Evolutionary conservation across 306 rosid species (phyloP).

Genomic region (Benincasa hispida): DNA sequence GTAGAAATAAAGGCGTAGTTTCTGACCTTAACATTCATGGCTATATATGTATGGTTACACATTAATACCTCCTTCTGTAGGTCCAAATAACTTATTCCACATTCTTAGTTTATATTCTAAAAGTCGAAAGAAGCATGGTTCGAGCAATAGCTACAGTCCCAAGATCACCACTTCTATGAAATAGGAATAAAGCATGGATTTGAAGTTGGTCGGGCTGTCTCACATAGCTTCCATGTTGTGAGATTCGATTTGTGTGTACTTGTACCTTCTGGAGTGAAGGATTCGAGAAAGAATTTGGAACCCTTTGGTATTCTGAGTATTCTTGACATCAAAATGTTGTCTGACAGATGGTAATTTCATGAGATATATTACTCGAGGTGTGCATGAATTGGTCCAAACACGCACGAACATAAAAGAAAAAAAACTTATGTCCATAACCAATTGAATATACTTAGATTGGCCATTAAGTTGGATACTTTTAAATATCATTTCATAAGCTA

Average conservation of each 20-base stretch:
- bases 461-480: background rate
- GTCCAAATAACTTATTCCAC: background rate
- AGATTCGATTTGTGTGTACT: background rate
- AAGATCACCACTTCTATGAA: background rate
- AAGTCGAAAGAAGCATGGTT: background rate
- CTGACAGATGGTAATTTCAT: too few relatives aligned
- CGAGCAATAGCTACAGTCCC: background rate
- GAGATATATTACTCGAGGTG: too few relatives aligned
- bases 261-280: background rate
- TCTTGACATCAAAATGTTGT: too few relatives aligned
- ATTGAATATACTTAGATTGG: background rate
- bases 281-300: too few relatives aligned
- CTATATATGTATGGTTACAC: background rate
- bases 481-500: background rate
- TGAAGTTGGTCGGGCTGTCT: background rate
- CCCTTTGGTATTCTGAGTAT: too few relatives aligned
- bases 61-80: background rate
- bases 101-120: background rate
- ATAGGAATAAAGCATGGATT: background rate
- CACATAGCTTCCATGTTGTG: background rate
- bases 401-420: too few relatives aligned
- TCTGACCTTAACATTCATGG: background rate
- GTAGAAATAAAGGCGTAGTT: background rate
- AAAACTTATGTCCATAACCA: too few relatives aligned
- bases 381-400: too few relatives aligned